Evolutionary conservation across 768 basidiomycete genomes (phyloP).

Genomic region (Boletus subcaerulescens): DNA sequence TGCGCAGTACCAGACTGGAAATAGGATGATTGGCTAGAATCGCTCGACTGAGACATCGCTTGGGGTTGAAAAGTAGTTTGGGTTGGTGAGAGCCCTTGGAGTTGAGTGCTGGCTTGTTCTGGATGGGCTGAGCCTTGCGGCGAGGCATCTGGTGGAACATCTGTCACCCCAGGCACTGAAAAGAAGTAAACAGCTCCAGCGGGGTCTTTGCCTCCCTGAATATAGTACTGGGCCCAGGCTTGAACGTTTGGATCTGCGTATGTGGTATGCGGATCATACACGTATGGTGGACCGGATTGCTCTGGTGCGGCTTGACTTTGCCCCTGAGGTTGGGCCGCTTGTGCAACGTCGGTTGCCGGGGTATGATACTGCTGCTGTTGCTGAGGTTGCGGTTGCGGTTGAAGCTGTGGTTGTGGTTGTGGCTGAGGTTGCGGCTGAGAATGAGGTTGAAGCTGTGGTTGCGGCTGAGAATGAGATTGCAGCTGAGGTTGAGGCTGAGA

Average conservation of each 20-base stretch:
- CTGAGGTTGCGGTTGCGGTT: constrained; percentile 31
- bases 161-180: constrained; percentile 71
- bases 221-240: constrained; percentile 86
- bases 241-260: constrained; percentile 82
- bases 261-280: constrained; percentile 60
- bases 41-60: constrained; percentile 11
- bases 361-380: constrained; percentile 21
- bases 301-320: constrained; percentile 19
- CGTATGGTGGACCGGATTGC: constrained; percentile 44
- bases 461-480: constrained; percentile 31
- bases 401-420: constrained; percentile 27
- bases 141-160: constrained; percentile 25
- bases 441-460: constrained; percentile 30
- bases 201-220: constrained; percentile 69
- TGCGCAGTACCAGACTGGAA: constrained; percentile 2
- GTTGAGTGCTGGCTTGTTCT: constrained; percentile 9
- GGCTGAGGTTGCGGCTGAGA: constrained; percentile 36
- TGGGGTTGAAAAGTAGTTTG: constrained; percentile 20
- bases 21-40: constrained; percentile 13
- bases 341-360: constrained; percentile 3
- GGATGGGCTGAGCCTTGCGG: constrained; percentile 4
- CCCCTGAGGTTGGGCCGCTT: constrained; percentile 8
- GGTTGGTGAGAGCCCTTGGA: constrained; percentile 11
- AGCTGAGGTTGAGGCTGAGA: constrained; percentile 33
- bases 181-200: constrained; percentile 81